Percentiles rank a stretch among this genome's conserved stretches.
Conservation (phyloP, 2,329 filamentous ascomycete genomes). For the Fusarium nelsonii region DNA sequence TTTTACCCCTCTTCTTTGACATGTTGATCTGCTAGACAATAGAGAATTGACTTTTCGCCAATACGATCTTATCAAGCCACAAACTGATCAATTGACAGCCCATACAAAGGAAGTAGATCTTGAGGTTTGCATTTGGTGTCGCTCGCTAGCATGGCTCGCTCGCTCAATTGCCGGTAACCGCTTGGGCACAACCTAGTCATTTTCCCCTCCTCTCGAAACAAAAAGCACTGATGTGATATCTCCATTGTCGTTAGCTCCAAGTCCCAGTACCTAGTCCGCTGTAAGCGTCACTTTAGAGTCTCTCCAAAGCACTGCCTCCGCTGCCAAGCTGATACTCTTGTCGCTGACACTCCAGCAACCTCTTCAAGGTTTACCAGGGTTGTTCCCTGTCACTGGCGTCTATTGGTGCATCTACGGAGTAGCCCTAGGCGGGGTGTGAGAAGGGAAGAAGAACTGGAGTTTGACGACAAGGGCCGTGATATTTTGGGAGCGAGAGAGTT, state of each 20-base stretch:
- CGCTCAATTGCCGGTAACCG: constrained; percentile 39
- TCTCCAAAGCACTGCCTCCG: constrained; percentile 44
- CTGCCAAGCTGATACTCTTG: constrained; percentile 42
- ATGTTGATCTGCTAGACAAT: constrained; percentile 21
- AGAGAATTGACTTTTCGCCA: constrained; percentile 33
- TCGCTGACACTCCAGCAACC: constrained; percentile 45
- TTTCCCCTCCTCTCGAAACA: constrained; percentile 48
- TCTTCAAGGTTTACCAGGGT: constrained; percentile 35
- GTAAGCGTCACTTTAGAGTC: constrained; percentile 8
- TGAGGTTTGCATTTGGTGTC: constrained; percentile 2
- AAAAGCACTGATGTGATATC: constrained; percentile 29
- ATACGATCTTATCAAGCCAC: constrained; percentile 19
- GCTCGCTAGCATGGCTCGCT: constrained; percentile 7
- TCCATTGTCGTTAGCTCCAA: constrained; percentile 20
- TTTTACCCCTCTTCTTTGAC: constrained; percentile 14
- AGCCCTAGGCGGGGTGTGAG: constrained; percentile 20
- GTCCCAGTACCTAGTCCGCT: not conserved
- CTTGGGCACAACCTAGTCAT: constrained; percentile 10
- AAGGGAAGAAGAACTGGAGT: constrained; percentile 17
- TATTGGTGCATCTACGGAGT: constrained; percentile 15
- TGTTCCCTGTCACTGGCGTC: constrained; percentile 35
- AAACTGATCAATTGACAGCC: constrained; percentile 26
- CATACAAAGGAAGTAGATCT: constrained; percentile 17
- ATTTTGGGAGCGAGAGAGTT: not conserved
- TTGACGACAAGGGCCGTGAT: not conserved